Percentiles rank a stretch among this genome's conserved stretches.
These are phyloP conservation scores for Acanthochlamys bracteata DNA, from an alignment of 106 monocot genomes.

Conservation along the genomic window DNA sequence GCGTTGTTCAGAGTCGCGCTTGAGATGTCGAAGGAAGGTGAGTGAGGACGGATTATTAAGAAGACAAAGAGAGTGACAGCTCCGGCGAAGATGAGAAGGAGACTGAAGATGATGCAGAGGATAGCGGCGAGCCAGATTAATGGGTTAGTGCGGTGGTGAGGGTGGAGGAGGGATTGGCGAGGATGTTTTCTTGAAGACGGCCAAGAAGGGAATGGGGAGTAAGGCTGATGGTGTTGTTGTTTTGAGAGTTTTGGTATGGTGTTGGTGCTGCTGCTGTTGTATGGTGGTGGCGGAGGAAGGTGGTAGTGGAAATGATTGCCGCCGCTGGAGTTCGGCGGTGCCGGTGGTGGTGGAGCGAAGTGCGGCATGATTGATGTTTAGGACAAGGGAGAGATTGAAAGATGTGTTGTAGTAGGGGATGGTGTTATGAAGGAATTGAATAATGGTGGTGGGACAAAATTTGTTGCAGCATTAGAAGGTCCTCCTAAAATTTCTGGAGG, in stretches of 20 bases:
- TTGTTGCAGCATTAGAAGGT: too few species aligned
- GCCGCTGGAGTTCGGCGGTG: constrained; percentile 8
- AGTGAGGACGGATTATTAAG: constrained; percentile 62
- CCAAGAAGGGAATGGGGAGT: not conserved
- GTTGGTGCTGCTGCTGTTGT: not conserved
- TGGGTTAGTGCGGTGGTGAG: constrained; percentile 45
- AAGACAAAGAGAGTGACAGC: constrained; percentile 63
- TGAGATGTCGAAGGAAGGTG: constrained; percentile 51
- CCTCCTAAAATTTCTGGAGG: too few species aligned
- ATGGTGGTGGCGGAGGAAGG: constrained; percentile 12
- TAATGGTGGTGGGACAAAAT: too few species aligned
- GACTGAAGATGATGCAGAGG: constrained; percentile 63
- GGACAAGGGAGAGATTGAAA: too few species aligned
- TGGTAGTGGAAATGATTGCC: not conserved
- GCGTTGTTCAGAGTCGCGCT: constrained; percentile 63
- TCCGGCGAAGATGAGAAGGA: constrained; percentile 65
- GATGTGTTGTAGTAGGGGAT: too few species aligned
- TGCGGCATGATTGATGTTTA: too few species aligned
- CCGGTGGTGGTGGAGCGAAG: not conserved
- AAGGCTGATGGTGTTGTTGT: too few species aligned
- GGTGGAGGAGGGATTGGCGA: constrained; percentile 39
- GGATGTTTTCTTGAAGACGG: not conserved
- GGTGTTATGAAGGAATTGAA: too few species aligned
- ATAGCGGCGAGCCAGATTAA: constrained; percentile 52
- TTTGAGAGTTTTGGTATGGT: constrained; percentile 3